Conservation (phyloP, 2,329 filamentous ascomycete species). For the Alternaria novae-zelandiae region DNA sequence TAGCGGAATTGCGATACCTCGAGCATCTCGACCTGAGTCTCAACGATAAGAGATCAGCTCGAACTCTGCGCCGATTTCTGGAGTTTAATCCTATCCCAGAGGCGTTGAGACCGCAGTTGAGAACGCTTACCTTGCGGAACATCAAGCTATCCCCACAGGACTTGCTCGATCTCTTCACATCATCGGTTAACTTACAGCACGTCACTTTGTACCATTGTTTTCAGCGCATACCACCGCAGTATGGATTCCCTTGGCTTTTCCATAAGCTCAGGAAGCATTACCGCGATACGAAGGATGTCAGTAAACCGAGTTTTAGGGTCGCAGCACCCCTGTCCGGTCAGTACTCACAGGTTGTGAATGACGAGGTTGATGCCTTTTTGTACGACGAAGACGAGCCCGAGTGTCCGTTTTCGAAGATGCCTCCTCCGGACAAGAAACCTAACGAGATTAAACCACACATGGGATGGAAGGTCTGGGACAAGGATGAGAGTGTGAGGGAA, state of each 20-base stretch:
- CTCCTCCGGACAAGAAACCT: not conserved
- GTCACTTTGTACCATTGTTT: conserved; percentile 1
- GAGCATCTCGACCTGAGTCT: conserved; percentile 20
- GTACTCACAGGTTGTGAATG: conserved; percentile 5
- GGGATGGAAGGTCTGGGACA: conserved; percentile 16
- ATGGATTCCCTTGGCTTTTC: not conserved
- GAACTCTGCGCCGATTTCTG: not conserved
- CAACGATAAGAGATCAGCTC: not conserved
- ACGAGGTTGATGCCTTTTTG: conserved; percentile 15
- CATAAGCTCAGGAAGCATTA: not conserved
- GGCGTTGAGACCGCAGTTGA: not conserved
- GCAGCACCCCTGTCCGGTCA: not conserved
- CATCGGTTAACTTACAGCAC: not conserved
- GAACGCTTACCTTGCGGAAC: conserved; percentile 1
- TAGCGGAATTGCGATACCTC: conserved; percentile 7
- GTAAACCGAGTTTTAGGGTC: not conserved
- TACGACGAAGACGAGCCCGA: conserved; percentile 3
- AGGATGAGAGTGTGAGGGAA: conserved; percentile 2
- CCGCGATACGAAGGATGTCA: not conserved
- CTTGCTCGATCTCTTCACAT: not conserved
- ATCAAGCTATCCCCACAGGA: not conserved
- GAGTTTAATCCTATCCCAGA: conserved; percentile 3
- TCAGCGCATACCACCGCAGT: not conserved
- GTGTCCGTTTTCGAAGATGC: conserved; percentile 8
- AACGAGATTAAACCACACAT: not conserved